phyloP scores from a whole-genome alignment of 2,329 filamentous ascomycete genomes.

The Sporothrix dimorphospora region DNA sequence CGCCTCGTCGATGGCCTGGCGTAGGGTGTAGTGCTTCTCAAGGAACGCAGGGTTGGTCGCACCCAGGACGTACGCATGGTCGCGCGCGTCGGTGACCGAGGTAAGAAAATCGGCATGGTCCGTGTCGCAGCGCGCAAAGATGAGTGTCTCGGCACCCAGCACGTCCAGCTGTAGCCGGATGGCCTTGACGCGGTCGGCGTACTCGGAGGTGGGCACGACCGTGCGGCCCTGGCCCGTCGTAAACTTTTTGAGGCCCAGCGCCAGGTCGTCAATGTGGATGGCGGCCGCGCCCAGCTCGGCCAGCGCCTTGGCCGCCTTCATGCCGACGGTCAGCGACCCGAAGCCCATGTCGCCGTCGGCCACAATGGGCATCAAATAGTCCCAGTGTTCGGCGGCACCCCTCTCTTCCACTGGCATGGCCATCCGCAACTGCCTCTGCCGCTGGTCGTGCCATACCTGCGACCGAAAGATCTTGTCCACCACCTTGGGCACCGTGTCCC shows the following conservation, averaged over 20 bases:
- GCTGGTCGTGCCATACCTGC: conserved; percentile 47
- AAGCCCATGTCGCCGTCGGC: conserved; percentile 51
- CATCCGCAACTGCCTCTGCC: conserved; percentile 45
- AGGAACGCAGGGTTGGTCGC: conserved; percentile 40
- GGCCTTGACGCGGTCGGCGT: conserved; percentile 42
- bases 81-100: conserved; percentile 43
- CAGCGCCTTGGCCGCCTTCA: conserved; percentile 47
- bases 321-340: conserved; percentile 44
- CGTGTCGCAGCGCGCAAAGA: conserved; percentile 45
- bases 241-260: conserved; percentile 50
- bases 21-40: neutral
- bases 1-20: conserved; percentile 37
- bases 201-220: conserved; percentile 46
- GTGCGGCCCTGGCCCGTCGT: conserved; percentile 47
- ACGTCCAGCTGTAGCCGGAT: conserved; percentile 47
- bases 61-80: conserved; percentile 46
- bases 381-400: conserved; percentile 42
- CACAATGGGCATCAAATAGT: conserved; percentile 47
- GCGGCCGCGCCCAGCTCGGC: conserved; percentile 49
- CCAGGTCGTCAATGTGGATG: conserved; percentile 49
- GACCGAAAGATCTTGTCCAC: conserved; percentile 47
- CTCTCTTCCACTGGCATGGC: conserved; percentile 40
- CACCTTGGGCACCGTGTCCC: conserved; percentile 47
- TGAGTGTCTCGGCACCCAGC: conserved; percentile 45
- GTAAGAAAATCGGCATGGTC: conserved; percentile 47